These are phyloP conservation scores for Monilinia vaccinii-corymbosi DNA, from an alignment of 2,329 filamentous ascomycete species.

Conservation along the genomic window DNA sequence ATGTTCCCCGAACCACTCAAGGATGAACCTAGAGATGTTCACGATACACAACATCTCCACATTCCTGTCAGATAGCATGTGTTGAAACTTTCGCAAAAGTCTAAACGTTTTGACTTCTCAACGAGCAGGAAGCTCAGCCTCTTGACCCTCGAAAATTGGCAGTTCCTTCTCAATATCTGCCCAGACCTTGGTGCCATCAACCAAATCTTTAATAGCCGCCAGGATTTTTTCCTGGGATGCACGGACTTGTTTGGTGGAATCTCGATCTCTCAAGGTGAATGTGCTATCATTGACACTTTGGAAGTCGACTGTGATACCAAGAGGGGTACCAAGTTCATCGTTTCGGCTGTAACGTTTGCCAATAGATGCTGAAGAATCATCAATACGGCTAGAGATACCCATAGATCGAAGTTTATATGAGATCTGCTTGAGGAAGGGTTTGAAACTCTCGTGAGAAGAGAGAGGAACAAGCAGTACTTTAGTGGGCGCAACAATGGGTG, in stretches of 20 bases:
- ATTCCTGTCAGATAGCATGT: background rate
- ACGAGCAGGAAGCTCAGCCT: constrained; percentile 30
- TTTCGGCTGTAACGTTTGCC: constrained; percentile 93
- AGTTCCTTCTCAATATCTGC: constrained; percentile 65
- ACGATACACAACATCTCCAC: background rate
- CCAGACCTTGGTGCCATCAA: constrained; percentile 47
- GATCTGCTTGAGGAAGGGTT: constrained; percentile 63
- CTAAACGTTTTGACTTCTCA: constrained; percentile 1
- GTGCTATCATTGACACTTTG: constrained; percentile 83
- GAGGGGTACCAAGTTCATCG: constrained; percentile 89
- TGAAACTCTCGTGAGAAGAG: constrained; percentile 72
- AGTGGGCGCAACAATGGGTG: constrained; percentile 74
- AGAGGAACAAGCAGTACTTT: constrained; percentile 91
- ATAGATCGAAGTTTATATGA: constrained; percentile 66
- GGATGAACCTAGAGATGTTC: background rate
- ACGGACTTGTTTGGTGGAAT: constrained; percentile 84
- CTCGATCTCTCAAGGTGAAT: constrained; percentile 81
- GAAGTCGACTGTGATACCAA: constrained; percentile 93
- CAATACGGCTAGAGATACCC: constrained; percentile 75
- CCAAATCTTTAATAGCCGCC: constrained; percentile 50
- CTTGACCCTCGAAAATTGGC: constrained; percentile 77
- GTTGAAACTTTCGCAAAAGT: background rate
- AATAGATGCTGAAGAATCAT: constrained; percentile 85
- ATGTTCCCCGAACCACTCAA: background rate
- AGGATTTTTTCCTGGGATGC: constrained; percentile 73